Base-by-base conservation (phyloP, 2,329 filamentous ascomycete species). In the Ilyonectria mors-panacis region DNA sequence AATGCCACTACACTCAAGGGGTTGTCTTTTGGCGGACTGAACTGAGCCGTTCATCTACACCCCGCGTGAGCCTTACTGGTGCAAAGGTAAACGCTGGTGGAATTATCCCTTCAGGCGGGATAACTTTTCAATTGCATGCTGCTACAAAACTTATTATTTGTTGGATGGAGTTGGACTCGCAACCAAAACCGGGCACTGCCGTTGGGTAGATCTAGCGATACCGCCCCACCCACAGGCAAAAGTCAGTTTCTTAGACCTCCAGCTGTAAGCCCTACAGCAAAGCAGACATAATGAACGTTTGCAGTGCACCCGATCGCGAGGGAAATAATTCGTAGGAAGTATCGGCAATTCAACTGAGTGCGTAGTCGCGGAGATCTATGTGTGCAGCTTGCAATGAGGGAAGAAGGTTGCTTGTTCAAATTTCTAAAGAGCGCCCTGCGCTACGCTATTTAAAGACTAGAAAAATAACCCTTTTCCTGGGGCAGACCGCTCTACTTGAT, bases 81-180 rank as follows among this genome's bases (percentile, higher is more conserved):
- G 50, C 50, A 62, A 62, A 62, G 59, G 50, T 62, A 62, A 62
- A 62, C 50, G 39, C 59, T 47, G 39, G 59, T 35, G 59, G 58
- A 60, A 60, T 60, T 60, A 60, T 45, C 42, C 42, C 42, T 45
- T 45, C 26, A 35, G 48, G 58, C 37, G 58, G 48, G 58, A 61
- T 61, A 54, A 61, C 48, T 61, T 61, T 61, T 61, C 48, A 55
- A 62, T 62, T 55, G 59, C 59, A 61, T 61, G 48, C 48, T 61
- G 48, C 59, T 61, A 37, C 59, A 62, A 62, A 62, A 55, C 59
- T 55, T 62, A 39, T 55, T 48, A 39, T 61, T 61, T 47, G 48
- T 61, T 61, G 48, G 58, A 61, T 61, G 58, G 58, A 61, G 58
- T 61, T 61, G 35, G 58, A 59, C 47, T 60, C 58, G 35, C 47